A percentile compares a stretch with the other conserved stretches of the same genome.
Evolutionary conservation across 208 protist genomes (phyloP).

Genomic region (Vickermania ingenoplastis): DNA sequence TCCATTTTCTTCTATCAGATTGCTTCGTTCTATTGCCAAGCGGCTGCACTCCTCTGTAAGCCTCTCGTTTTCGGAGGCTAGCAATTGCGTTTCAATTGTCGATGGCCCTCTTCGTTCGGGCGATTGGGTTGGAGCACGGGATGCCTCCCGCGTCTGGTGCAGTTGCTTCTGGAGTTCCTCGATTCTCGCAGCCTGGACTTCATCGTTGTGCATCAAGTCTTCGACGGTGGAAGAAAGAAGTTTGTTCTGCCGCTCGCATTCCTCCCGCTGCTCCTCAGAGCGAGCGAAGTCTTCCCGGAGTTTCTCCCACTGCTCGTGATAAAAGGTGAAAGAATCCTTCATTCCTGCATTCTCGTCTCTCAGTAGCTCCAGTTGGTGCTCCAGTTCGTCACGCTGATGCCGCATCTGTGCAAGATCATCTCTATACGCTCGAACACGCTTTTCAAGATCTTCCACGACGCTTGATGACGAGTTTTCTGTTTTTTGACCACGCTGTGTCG

Average conservation of each 20-base stretch:
- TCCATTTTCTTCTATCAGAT: slow-evolving; percentile 38
- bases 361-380: slow-evolving; percentile 12
- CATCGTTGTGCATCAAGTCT: slow-evolving; percentile 35
- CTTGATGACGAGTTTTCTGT: neutral
- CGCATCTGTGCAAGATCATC: slow-evolving; percentile 22
- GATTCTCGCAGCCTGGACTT: slow-evolving; percentile 18
- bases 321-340: slow-evolving; percentile 15
- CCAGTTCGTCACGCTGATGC: slow-evolving; percentile 9
- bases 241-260: slow-evolving; percentile 21
- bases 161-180: slow-evolving; percentile 17
- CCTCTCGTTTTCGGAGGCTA: slow-evolving; percentile 39
- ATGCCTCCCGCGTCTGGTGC: slow-evolving; percentile 5
- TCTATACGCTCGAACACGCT: slow-evolving; percentile 13
- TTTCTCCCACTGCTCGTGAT: slow-evolving; percentile 17
- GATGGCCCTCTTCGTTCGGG: neutral
- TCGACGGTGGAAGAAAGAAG: slow-evolving; percentile 27
- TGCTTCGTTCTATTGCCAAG: slow-evolving; percentile 25
- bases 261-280: slow-evolving; percentile 19
- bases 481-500: neutral
- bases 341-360: slow-evolving; percentile 13
- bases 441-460: slow-evolving; percentile 9
- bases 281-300: slow-evolving; percentile 9
- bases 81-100: slow-evolving; percentile 16
- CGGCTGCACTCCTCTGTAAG: slow-evolving; percentile 37
- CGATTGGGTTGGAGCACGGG: neutral